Evolutionary conservation across 768 basidiomycete species (phyloP).

Genomic region (Suillus brevipes): DNA sequence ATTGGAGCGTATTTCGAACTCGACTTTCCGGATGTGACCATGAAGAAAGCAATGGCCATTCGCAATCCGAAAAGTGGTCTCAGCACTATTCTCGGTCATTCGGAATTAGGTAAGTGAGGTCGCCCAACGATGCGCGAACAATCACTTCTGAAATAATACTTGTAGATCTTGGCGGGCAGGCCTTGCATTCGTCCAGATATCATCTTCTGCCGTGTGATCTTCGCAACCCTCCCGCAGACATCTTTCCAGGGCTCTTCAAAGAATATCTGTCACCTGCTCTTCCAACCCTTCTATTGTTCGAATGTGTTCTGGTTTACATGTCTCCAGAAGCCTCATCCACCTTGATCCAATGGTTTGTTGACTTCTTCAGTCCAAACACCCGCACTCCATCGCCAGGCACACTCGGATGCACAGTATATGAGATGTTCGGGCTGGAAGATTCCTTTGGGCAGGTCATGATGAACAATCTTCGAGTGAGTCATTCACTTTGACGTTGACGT

Average conservation of each 20-base stretch:
- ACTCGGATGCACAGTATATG: constrained; percentile 74
- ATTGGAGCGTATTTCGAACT: constrained; percentile 78
- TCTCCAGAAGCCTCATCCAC: constrained; percentile 52
- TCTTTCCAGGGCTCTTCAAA: constrained; percentile 40
- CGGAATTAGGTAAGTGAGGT: constrained; percentile 7
- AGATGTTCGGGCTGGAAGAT: constrained; percentile 90
- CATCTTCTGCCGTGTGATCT: constrained; percentile 80
- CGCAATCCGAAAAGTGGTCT: constrained; percentile 55
- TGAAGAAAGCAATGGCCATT: constrained; percentile 80
- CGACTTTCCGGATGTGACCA: constrained; percentile 86
- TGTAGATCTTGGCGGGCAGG: constrained; percentile 69
- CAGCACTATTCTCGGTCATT: constrained; percentile 18
- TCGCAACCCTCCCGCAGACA: constrained; percentile 52
- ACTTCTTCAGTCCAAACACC: constrained; percentile 39
- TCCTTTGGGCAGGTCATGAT: constrained; percentile 93
- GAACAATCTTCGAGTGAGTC: constrained; percentile 73
- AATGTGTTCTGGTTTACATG: constrained; percentile 95
- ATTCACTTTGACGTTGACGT: background rate
- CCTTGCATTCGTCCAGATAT: constrained; percentile 56
- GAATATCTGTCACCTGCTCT: constrained; percentile 54
- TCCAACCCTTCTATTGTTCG: constrained; percentile 86
- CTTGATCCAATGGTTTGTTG: constrained; percentile 73
- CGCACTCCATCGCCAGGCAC: background rate
- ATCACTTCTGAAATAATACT: constrained; percentile 37
- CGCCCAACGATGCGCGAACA: constrained; percentile 15